Conservation (phyloP, 1,284 basidiomycete genomes). For the Crepidotus sp. region DNA sequence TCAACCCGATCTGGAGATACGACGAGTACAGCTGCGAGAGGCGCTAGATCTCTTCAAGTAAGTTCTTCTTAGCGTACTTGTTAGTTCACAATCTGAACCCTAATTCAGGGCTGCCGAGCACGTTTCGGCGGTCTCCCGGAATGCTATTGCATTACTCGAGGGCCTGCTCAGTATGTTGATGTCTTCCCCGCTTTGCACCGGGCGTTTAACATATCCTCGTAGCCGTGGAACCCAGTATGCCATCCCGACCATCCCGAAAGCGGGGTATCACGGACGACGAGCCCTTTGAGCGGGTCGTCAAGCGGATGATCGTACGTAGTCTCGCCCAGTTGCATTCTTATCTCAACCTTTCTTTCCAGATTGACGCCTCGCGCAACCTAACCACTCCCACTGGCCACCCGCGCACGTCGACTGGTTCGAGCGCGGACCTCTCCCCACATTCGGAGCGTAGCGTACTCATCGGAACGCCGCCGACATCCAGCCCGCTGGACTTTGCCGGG, state of each 20-base stretch:
- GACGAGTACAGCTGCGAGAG: conserved; percentile 17
- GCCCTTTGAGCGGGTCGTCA: conserved; percentile 21
- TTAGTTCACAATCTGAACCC: neutral
- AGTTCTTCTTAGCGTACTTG: neutral
- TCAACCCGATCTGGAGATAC: conserved; percentile 12
- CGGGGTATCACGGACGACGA: conserved; percentile 18
- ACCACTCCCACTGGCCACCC: conserved; percentile 1
- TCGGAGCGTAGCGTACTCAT: neutral
- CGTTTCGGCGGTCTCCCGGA: conserved; percentile 20
- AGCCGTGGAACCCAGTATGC: conserved; percentile 20
- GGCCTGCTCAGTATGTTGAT: conserved; percentile 18
- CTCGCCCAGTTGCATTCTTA: neutral
- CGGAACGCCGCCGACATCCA: conserved; percentile 1
- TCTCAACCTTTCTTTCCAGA: neutral
- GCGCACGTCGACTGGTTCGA: neutral
- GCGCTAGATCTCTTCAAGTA: conserved; percentile 19
- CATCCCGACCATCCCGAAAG: conserved; percentile 19
- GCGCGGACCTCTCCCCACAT: neutral
- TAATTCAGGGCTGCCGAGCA: conserved; percentile 19
- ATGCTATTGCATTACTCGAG: conserved; percentile 21
- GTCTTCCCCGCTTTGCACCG: neutral
- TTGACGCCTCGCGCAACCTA: conserved; percentile 11
- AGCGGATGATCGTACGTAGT: conserved; percentile 20
- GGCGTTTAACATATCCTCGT: neutral
- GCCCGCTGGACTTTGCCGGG: conserved; percentile 2